Evolutionary conservation across 495 filamentous ascomycete genomes (phyloP), one percentile per base, ranked within the genome.

Genomic region (Podospora pseudoanserina): DNA sequence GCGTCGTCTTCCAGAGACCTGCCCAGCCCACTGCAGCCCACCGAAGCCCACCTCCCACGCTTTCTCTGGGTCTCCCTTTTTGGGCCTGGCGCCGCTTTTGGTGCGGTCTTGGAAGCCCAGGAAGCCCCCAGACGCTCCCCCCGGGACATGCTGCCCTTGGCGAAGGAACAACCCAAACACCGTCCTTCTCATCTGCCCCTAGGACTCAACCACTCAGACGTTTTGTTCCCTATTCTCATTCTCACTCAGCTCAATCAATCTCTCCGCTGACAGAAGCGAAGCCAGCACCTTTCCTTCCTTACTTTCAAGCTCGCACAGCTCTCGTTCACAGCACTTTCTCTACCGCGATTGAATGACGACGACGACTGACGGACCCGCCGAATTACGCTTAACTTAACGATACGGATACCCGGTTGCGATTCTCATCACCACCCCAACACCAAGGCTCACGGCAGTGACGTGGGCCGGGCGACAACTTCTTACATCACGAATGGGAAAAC

Each of bases 401-500:
- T 56, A 44, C 56, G 39, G 55, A 58, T 58, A 58, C 55, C 55
- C 1, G 55, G 55, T 19, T 19, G 55, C n/a, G 55, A 19, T 58
- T 49, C 39, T 49, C 39, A 11, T 49, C 39, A 9, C 3, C 30
- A 32, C 7, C 30, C 9, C 9, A 49, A 9, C 26, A 28, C 59
- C 23, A 58, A 26, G n/a, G 55, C 56, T 59, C 56, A 61, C 23
- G 26, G 26, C 26, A 30, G 15, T 1, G 13, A 30, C 59, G 59
- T 61, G 19, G 61, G 61, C 32, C 61, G 34, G 61, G 61, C 61
- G 61, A 20, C 61, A 6, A n/a, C 27, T 32, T 63, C 20, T 63
- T 39, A 9, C 61, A 58, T 58, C 55, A 58, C 23, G 19, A 68
- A 79, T 75, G 72, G 78, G 39, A 49, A 49, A 49, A 80, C 74